phyloP scores from a whole-genome alignment of 805 yeast species.

The Candida dajiaensis region DNA sequence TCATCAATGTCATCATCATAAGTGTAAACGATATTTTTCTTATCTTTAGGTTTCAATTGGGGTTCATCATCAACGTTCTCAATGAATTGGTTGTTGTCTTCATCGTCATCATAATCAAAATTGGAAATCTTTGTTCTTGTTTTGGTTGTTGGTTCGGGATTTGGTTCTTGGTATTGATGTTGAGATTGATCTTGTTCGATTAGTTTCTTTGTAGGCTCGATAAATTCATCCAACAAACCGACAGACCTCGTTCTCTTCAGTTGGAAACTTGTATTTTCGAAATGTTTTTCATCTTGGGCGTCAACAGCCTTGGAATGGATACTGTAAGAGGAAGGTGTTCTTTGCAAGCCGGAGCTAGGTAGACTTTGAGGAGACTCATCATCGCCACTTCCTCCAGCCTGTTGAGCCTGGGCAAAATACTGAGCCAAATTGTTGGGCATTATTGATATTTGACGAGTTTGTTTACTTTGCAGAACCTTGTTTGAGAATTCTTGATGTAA shows the following conservation, averaged over 20 bases:
- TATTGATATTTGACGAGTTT: neutral
- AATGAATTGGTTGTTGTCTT: slow-evolving; percentile 16
- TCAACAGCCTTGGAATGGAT: slow-evolving; percentile 42
- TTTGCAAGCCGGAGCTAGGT: neutral
- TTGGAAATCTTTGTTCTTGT: neutral
- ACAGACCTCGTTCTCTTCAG: slow-evolving; percentile 77
- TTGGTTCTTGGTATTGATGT: slow-evolving; percentile 2
- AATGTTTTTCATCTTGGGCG: slow-evolving; percentile 66
- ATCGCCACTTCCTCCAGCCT: slow-evolving; percentile 4
- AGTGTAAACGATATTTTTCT: slow-evolving; percentile 14
- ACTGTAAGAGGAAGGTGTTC: slow-evolving; percentile 6
- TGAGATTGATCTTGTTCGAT: slow-evolving; percentile 26
- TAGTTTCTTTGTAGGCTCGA: slow-evolving; percentile 40
- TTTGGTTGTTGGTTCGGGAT: neutral
- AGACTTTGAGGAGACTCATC: neutral
- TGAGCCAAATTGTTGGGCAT: slow-evolving; percentile 16
- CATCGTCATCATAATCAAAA: slow-evolving; percentile 9
- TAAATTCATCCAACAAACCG: slow-evolving; percentile 71
- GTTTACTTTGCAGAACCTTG: neutral
- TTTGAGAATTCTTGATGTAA: too few species aligned
- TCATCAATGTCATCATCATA: slow-evolving; percentile 16
- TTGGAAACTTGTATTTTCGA: slow-evolving; percentile 63
- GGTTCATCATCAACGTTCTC: slow-evolving; percentile 18
- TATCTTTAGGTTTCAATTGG: slow-evolving; percentile 8
- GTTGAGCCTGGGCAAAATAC: slow-evolving; percentile 14